phyloP scores from a whole-genome alignment of 2,329 filamentous ascomycete species.

The Fusarium musae region DNA sequence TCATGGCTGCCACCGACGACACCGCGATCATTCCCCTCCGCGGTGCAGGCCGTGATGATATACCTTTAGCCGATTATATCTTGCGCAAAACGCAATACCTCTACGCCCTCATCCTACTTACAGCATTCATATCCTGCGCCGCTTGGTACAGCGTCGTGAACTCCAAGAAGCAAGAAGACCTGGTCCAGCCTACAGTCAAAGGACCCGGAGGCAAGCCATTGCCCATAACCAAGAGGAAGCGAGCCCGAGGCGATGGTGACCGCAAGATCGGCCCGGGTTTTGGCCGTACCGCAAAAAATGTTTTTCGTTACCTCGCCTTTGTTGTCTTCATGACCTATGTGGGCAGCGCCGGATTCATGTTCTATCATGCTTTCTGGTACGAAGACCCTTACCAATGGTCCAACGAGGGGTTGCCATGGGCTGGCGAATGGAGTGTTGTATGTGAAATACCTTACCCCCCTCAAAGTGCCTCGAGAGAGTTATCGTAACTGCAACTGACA shows the following conservation, averaged over 20 bases:
- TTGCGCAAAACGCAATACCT: conserved; percentile 61
- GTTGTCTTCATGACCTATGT: conserved; percentile 80
- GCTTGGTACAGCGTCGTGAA: conserved; percentile 65
- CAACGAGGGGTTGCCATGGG: conserved; percentile 70
- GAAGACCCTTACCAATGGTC: conserved; percentile 54
- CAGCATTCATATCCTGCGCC: conserved; percentile 62
- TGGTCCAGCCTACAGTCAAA: conserved; percentile 61
- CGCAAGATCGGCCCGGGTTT: conserved; percentile 63
- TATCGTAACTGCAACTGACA: conserved; percentile 34
- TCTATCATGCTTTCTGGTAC: conserved; percentile 74
- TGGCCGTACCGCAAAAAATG: conserved; percentile 72
- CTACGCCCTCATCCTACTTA: conserved; percentile 64
- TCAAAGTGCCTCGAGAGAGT: background rate
- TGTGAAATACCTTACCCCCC: conserved; percentile 48
- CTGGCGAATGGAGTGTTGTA: conserved; percentile 81
- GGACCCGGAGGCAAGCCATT: conserved; percentile 93
- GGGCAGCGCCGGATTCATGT: conserved; percentile 77
- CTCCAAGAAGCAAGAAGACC: conserved; percentile 60
- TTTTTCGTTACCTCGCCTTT: conserved; percentile 80
- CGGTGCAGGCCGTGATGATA: conserved; percentile 39
- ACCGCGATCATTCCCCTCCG: conserved; percentile 43
- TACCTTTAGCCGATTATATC: conserved; percentile 54
- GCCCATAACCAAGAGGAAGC: conserved; percentile 71
- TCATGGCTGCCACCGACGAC: conserved; percentile 50
- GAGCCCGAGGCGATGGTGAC: conserved; percentile 58